Evolutionary conservation across 2,329 filamentous ascomycete species (phyloP), one percentile per base, ranked within the genome.

Genomic region (Torrubiella hemipterigena): DNA sequence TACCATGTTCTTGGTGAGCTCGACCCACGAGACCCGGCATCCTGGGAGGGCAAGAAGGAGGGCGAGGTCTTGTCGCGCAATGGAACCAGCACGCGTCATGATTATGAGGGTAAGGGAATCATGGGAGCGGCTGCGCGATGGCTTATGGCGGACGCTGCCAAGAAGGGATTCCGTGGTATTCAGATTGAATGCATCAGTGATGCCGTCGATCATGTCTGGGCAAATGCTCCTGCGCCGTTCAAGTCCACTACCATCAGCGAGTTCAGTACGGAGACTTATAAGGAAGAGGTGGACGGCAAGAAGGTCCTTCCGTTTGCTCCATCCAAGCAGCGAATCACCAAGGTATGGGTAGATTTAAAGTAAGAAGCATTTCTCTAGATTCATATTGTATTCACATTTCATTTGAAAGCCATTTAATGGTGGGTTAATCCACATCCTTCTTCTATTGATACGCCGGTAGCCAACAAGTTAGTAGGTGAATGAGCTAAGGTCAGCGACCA

Each of bases 11-110:
- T 22, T 8, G 20, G 8, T 8, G 20, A 25, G 3, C 27, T 26
- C 3, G 49, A 53, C 35, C 23, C 29, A 28, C 43, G 49, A 12
- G 46, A 50, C 5, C 33, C 43, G 3, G 36, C 29, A 10, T 35
- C 38, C 2, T 45, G 46, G 42, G 37, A 48, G 18, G 38, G 50
- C 6, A 47, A 41, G 22, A 39, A 27, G 8, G 40, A 34, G 1
- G 43, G 44, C 6, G 41, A 53, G 37, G 38, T 49, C 7, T 21
- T 51, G 3, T 25, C 41, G 12, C 45, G 49, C 20, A 44, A 38
- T 30, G 44, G 39, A 6, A 52, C 48, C 13, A 36, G 38, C 24
- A 50, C 49, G n/a, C 36, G 43, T 22, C 25, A 20, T 5, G 45
- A 46, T 11, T 44, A 50, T 30, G 45, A 48, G 28, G 45, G 49